These are phyloP conservation scores for Cyclocybe cylindracea DNA, from an alignment of 768 basidiomycete species.

Conservation along the genomic window DNA sequence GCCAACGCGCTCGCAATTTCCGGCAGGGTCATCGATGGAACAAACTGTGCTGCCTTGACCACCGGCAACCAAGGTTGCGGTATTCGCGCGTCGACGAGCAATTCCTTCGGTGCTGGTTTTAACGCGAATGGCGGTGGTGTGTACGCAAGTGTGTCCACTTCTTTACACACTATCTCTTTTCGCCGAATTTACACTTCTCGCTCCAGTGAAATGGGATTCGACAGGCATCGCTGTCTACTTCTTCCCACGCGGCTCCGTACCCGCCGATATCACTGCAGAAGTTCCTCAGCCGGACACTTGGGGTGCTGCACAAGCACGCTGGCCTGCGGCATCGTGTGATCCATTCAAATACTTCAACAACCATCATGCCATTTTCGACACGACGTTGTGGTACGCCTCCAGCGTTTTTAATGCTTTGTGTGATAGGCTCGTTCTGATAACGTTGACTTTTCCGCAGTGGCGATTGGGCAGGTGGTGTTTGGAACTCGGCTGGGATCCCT, in stretches of 20 bases:
- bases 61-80: slow-evolving; percentile 85
- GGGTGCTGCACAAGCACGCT: slow-evolving; percentile 78
- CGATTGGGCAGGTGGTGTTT: slow-evolving; percentile 87
- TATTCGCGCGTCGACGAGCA: slow-evolving; percentile 55
- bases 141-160: slow-evolving; percentile 74
- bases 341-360: slow-evolving; percentile 79
- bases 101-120: slow-evolving; percentile 84
- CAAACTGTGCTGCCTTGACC: slow-evolving; percentile 69
- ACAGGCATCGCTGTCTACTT: slow-evolving; percentile 80
- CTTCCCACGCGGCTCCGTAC: slow-evolving; percentile 75
- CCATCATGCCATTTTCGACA: slow-evolving; percentile 82
- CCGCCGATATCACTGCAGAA: slow-evolving; percentile 72
- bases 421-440: no score
- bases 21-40: slow-evolving; percentile 66
- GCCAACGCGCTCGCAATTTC: slow-evolving; percentile 52
- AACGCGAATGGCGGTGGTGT: slow-evolving; percentile 86
- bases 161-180: slow-evolving; percentile 1
- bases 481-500: slow-evolving; percentile 70
- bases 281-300: slow-evolving; percentile 76
- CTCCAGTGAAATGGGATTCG: slow-evolving; percentile 74
- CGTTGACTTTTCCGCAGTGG: slow-evolving; percentile 46
- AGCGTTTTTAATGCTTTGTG: neutral
- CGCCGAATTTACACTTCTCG: neutral
- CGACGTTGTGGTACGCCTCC: slow-evolving; percentile 70
- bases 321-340: slow-evolving; percentile 74